phyloP scores from a whole-genome alignment of 2,329 filamentous ascomycete genomes.

The Cryphonectria naterciae region DNA sequence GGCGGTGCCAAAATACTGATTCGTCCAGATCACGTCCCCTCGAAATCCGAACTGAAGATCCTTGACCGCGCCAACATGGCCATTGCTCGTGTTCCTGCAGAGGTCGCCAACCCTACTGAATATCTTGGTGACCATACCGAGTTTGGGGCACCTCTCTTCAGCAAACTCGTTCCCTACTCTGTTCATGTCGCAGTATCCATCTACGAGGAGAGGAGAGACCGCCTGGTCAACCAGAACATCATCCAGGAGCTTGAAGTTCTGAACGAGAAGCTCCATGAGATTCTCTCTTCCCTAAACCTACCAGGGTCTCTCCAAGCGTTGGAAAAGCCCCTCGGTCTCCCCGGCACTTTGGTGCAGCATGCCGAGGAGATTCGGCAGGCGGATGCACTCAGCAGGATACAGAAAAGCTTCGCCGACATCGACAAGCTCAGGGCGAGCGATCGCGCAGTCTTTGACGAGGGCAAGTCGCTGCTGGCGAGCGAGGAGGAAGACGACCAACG shows the following conservation, averaged over 20 bases:
- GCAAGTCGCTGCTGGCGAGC: slow-evolving; percentile 73
- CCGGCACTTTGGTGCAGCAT: slow-evolving; percentile 82
- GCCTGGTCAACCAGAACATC: slow-evolving; percentile 86
- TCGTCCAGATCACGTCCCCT: slow-evolving; percentile 69
- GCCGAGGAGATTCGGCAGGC: slow-evolving; percentile 93
- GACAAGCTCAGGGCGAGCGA: slow-evolving; percentile 86
- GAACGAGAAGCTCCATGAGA: slow-evolving; percentile 77
- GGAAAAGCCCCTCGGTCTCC: slow-evolving; percentile 90
- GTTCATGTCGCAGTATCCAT: slow-evolving; percentile 95
- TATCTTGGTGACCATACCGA: slow-evolving; percentile 79
- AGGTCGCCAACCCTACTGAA: slow-evolving; percentile 79
- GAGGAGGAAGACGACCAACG: slow-evolving; percentile 85
- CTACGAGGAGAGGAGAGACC: slow-evolving; percentile 88
- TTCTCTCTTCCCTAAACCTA: slow-evolving; percentile 81
- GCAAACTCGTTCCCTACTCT: slow-evolving; percentile 90
- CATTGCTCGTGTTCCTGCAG: slow-evolving; percentile 73
- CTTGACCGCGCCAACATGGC: slow-evolving; percentile 93
- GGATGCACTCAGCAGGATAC: slow-evolving; percentile 77
- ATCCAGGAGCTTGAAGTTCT: slow-evolving; percentile 82
- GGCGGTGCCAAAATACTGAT: slow-evolving; percentile 37
- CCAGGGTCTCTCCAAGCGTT: slow-evolving; percentile 92
- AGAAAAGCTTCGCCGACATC: slow-evolving; percentile 83
- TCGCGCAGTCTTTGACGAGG: slow-evolving; percentile 79
- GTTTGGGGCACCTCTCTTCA: slow-evolving; percentile 84
- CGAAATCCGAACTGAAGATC: slow-evolving; percentile 83